A percentile compares a stretch with the other conserved stretches of the same genome.
Evolutionary conservation across 805 yeast species (phyloP).

Genomic region (Yamadazyma akitaensis): DNA sequence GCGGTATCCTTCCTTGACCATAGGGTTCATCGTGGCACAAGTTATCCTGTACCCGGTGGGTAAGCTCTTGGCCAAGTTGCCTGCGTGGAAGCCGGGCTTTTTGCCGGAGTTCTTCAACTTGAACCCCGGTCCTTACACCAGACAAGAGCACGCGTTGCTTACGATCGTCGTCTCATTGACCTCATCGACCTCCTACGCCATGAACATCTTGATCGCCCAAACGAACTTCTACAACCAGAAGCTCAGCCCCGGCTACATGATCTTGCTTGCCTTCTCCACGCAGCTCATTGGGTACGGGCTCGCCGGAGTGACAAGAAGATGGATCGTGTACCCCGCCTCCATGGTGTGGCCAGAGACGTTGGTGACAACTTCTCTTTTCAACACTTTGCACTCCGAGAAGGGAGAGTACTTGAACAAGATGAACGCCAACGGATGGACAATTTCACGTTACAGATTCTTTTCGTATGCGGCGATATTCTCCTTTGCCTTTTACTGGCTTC

Average conservation of each 20-base stretch:
- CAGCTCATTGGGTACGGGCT: slow-evolving; percentile 64
- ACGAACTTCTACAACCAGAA: slow-evolving; percentile 37
- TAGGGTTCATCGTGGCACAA: slow-evolving; percentile 52
- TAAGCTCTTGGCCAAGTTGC: slow-evolving; percentile 38
- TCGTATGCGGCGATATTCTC: slow-evolving; percentile 16
- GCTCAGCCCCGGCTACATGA: slow-evolving; percentile 19
- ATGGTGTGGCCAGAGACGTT: slow-evolving; percentile 68
- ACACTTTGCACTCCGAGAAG: slow-evolving; percentile 2
- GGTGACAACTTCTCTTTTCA: slow-evolving; percentile 33
- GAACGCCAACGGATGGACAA: slow-evolving; percentile 3
- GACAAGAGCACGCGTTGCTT: slow-evolving; percentile 17
- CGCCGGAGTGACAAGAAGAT: slow-evolving; percentile 57
- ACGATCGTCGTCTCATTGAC: slow-evolving; percentile 11
- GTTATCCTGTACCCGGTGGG: slow-evolving; percentile 61
- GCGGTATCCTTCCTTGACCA: slow-evolving; percentile 50
- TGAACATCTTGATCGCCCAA: slow-evolving; percentile 52
- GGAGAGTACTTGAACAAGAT: neutral
- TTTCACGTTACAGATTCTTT: slow-evolving; percentile 6
- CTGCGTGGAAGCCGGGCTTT: slow-evolving; percentile 17
- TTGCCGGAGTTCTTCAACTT: slow-evolving; percentile 3
- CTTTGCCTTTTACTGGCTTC: slow-evolving; percentile 54
- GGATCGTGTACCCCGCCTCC: slow-evolving; percentile 58
- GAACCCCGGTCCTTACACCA: slow-evolving; percentile 20
- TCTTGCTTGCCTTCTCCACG: slow-evolving; percentile 34
- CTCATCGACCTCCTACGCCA: slow-evolving; percentile 38